phyloP scores from a whole-genome alignment of 2,329 filamentous ascomycete genomes.

The Colletotrichum sp. region DNA sequence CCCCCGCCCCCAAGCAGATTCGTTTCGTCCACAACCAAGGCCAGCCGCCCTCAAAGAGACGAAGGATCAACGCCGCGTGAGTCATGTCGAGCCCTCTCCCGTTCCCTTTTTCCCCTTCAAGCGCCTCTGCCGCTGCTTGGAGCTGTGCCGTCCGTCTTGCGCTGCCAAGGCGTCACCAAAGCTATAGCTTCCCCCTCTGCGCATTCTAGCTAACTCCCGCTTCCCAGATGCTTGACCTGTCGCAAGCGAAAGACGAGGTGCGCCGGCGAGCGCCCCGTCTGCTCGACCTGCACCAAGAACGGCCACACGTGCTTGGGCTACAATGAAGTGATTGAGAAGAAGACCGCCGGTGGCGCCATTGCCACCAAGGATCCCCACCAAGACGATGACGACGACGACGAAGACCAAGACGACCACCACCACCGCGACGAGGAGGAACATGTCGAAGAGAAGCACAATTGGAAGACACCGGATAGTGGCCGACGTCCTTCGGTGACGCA shows the following conservation, averaged over 20 bases:
- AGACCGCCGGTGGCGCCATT: conserved; percentile 25
- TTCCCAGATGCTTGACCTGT: conserved; percentile 69
- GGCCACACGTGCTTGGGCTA: conserved; percentile 74
- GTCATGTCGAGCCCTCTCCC: conserved; percentile 33
- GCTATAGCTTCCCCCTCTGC: not conserved
- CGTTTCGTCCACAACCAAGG: conserved; percentile 85
- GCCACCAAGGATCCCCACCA: conserved; percentile 21
- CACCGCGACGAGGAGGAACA: conserved; percentile 45
- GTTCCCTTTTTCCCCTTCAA: not conserved
- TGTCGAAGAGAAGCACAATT: conserved; percentile 33
- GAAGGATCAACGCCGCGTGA: conserved; percentile 80
- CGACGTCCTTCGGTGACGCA: not conserved
- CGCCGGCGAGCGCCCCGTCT: conserved; percentile 74
- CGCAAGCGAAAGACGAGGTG: conserved; percentile 79
- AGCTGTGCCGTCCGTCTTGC: not conserved
- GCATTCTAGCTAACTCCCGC: not conserved
- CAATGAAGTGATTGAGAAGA: conserved; percentile 56
- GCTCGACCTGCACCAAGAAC: conserved; percentile 75
- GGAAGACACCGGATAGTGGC: conserved; percentile 26
- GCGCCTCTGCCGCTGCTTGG: not conserved
- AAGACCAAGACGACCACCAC: conserved; percentile 35
- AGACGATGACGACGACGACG: conserved; percentile 31
- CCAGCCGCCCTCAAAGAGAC: conserved; percentile 78
- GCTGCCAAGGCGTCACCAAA: not conserved
- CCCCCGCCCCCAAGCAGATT: conserved; percentile 63